Conservation (phyloP, 352 stramenopile genomes). For the Phytophthora sojae region DNA sequence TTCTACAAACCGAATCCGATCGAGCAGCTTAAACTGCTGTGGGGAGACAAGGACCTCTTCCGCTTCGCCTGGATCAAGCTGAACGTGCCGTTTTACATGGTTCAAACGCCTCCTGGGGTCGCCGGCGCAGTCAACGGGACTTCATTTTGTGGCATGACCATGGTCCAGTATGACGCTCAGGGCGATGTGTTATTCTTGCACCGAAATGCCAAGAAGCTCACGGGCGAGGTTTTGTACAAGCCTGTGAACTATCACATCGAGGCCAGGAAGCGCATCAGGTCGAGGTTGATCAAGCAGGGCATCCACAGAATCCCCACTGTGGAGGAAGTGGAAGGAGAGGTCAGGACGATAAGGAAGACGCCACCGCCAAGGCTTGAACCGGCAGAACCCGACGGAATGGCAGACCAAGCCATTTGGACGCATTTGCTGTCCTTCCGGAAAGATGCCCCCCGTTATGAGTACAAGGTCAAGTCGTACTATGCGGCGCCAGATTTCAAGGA, state of each 20-base stretch:
- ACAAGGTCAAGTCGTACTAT: slow-evolving; percentile 62
- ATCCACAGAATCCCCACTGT: slow-evolving; percentile 24
- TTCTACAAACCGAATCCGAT: slow-evolving; percentile 52
- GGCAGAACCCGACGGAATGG: slow-evolving; percentile 29
- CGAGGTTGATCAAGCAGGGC: slow-evolving; percentile 29
- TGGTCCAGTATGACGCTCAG: slow-evolving; percentile 44
- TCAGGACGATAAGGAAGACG: slow-evolving; percentile 28
- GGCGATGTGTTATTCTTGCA: slow-evolving; percentile 58
- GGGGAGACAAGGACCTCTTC: slow-evolving; percentile 71
- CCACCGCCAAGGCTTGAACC: slow-evolving; percentile 25
- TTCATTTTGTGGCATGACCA: slow-evolving; percentile 46
- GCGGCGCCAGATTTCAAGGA: slow-evolving; percentile 39
- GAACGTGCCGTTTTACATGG: slow-evolving; percentile 55
- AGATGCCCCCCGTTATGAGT: slow-evolving; percentile 39
- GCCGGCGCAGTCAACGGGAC: slow-evolving; percentile 39
- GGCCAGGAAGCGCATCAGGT: slow-evolving; percentile 28
- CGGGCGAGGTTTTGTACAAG: slow-evolving; percentile 32
- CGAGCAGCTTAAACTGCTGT: slow-evolving; percentile 46
- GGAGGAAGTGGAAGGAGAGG: slow-evolving; percentile 25
- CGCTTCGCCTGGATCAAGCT: slow-evolving; percentile 66
- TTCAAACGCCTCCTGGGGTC: slow-evolving; percentile 46
- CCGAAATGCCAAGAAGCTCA: slow-evolving; percentile 60
- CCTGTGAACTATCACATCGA: slow-evolving; percentile 32
- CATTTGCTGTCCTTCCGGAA: slow-evolving; percentile 68
- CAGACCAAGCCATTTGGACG: slow-evolving; percentile 65